Percentiles rank a stretch among this genome's conserved stretches.
phyloP scores from a whole-genome alignment of 2,329 filamentous ascomycete species.

The Ascosphaera pollenicola region DNA sequence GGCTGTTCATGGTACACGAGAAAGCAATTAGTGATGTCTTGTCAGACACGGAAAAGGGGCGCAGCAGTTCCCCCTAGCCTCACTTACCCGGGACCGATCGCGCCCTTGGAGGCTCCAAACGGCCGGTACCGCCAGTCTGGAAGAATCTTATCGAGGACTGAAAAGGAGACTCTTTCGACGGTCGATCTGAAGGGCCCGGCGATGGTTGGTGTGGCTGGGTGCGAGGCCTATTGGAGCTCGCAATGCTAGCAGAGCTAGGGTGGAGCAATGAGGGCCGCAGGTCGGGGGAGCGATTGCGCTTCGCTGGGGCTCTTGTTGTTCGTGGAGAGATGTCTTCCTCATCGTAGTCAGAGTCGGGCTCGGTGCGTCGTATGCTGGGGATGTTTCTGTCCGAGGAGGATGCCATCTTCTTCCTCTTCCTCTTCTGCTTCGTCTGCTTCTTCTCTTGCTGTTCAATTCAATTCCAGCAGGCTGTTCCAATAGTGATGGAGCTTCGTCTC shows the following conservation, averaged over 20 bases:
- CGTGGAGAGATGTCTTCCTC: not conserved
- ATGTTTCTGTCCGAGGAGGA: not conserved
- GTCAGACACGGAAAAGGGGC: too few species aligned
- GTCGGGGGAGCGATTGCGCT: not conserved
- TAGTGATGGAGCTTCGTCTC: not conserved
- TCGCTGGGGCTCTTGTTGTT: not conserved
- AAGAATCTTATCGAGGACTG: not conserved
- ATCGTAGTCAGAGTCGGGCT: not conserved
- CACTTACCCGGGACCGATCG: slow-evolving; percentile 2
- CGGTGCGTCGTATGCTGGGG: not conserved
- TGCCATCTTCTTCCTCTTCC: not conserved
- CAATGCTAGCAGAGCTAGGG: not conserved
- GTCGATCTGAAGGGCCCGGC: not conserved
- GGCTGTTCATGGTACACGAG: slow-evolving; percentile 2
- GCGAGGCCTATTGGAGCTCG: not conserved
- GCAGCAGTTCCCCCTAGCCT: too few species aligned
- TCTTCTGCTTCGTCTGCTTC: too few species aligned
- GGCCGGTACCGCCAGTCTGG: not conserved
- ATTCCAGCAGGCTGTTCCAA: not conserved
- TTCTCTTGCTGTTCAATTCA: too few species aligned
- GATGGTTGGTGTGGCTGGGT: not conserved
- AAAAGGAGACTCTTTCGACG: not conserved
- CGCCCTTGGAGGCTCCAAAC: not conserved
- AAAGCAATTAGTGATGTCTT: too few species aligned
- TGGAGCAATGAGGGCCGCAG: not conserved